Base-by-base conservation (phyloP, 2,329 filamentous ascomycete genomes). In the Sphaerulina vaccinii region DNA sequence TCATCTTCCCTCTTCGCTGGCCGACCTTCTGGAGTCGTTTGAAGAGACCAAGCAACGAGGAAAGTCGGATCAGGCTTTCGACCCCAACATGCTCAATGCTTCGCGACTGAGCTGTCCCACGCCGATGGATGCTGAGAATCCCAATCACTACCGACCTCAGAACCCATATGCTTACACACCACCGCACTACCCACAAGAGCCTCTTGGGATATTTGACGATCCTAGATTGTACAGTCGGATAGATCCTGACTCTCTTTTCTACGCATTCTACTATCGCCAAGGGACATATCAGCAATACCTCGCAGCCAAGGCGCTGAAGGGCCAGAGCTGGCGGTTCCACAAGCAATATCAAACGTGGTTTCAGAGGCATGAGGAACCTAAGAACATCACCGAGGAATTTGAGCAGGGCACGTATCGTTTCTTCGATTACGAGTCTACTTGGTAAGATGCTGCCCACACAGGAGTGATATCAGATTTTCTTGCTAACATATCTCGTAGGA, bases 341-440 rank as follows among this genome's bases (percentile, higher is more conserved):
- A 99, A 99, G 78, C 93, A 97, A 71, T 99, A 99, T 69, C 93
- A 96, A 72, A 99, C 93, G 1, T 99, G 93, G 93, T 99, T 99
- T 68, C 93, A 99, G 72, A 82, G 93, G 45, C 93, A 99, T 62
- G 93, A 99, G 68, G 93, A 99, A 75, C 93, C 93, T 15, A 99
- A 99, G 78, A 91, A 85, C 63, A 99, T 99, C 67, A 97, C 93
- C 0, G 93, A 99, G 72, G 93, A 99, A 73, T 97, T 90, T 68
- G 93, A 99, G 75, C 93, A 99, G 73, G 93, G 93, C 57, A 99
- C 93, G 19, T 99, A 99, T 76, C 86, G 93, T 44, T 99, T 99
- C 78, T 99, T 99, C 72, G 93, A 99, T 73, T 99, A 99, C 69
- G 93, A 99, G 75, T 95, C 89, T 72, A 99, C 93, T 67, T 99